Conservation (phyloP, 1,284 basidiomycete genomes). For the Cryptococcus hybrid region DNA sequence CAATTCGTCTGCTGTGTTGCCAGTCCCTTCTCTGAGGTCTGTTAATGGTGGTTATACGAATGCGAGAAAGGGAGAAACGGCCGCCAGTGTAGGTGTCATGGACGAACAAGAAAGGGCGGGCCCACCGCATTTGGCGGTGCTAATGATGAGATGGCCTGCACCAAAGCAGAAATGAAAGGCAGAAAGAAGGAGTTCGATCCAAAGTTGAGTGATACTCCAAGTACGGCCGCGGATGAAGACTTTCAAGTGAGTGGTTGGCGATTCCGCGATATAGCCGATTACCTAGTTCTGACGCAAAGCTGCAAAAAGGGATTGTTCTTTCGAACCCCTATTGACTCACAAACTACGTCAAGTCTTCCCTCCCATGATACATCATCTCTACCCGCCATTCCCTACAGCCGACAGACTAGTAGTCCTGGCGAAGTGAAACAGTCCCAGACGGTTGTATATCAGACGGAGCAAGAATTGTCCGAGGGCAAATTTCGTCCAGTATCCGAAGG, state of each 20-base stretch:
- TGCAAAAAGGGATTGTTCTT: constrained; percentile 40
- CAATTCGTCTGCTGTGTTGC: constrained; percentile 9
- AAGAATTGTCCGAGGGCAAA: not conserved
- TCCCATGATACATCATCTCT: no score
- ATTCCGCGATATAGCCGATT: not conserved
- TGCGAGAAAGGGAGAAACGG: constrained; percentile 28
- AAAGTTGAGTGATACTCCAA: constrained; percentile 9
- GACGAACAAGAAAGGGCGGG: constrained; percentile 4
- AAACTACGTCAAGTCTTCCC: not conserved
- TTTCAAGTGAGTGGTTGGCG: constrained; percentile 18
- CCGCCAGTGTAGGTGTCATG: constrained; percentile 17
- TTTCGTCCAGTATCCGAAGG: constrained; percentile 10
- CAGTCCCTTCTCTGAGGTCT: constrained; percentile 1
- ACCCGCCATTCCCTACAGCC: no score
- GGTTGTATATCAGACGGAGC: not conserved
- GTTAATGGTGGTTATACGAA: constrained; percentile 14
- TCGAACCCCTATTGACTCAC: constrained; percentile 32
- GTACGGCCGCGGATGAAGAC: constrained; percentile 18
- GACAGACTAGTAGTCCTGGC: no score
- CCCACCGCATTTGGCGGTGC: not conserved
- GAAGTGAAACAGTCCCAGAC: no score
- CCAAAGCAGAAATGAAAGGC: not conserved
- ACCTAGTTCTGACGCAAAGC: not conserved
- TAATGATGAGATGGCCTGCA: not conserved
- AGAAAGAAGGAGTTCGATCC: not conserved